Evolutionary conservation across 2,329 filamentous ascomycete genomes (phyloP), one percentile per base, ranked within the genome.

Genomic region (Fusarium bulbicola): DNA sequence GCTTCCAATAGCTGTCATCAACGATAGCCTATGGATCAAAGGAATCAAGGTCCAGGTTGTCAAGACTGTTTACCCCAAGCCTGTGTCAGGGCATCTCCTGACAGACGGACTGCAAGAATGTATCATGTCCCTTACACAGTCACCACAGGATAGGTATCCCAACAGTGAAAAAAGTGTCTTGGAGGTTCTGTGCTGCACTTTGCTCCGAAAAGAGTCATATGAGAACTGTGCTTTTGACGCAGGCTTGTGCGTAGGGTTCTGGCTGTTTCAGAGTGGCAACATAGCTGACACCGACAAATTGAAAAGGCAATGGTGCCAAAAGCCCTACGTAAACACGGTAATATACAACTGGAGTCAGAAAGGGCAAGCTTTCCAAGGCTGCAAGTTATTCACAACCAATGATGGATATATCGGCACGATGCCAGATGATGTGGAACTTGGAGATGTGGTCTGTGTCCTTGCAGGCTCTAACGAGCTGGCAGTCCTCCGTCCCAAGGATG

Each of bases 351-450:
- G 32, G 32, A 34, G 6, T 15, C 32, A 34, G 6, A 34, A 15
- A 1, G 32, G 32, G 6, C 6, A 34, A 7, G 32, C 6, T 34
- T 34, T 34, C 14, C 32, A 34, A 34, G 14, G 32, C 32, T 34
- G 32, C 32, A 34, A 34, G 32, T 32, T 34, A 15, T 34, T 34
- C 32, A 34, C 32, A 15, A 34, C 46, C 1, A 1, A 53, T 1
- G 30, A 56, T 12, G 36, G 63, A 0, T 50, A 56, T 4, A 26
- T 61, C 0, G 63, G 54, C 8, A 5, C 36, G 10, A 34, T 40
- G 13, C 1, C 13, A 24, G 30, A 30, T 2, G 37, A 56, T 7
- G 37, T 56, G 0, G 0, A 5, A 0, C 18, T 15, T 1, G 20
- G 37, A 18, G 42, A 67, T 32, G 7, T 62, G 2, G 42, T 67